Evolutionary conservation across 2,329 filamentous ascomycete species (phyloP).

Genomic region (Reticulascus tulasneorum): DNA sequence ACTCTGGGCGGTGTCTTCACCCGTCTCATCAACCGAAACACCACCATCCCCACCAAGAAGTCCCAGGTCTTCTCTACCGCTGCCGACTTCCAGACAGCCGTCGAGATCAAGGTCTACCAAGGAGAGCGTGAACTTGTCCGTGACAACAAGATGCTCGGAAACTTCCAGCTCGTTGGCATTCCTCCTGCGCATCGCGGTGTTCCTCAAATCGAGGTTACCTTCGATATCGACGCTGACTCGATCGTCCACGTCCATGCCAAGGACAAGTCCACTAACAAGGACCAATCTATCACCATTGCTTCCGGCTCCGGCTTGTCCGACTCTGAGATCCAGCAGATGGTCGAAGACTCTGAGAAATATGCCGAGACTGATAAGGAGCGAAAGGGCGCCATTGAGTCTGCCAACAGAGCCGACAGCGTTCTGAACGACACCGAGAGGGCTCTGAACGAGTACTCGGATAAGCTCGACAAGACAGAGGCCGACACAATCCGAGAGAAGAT

Average conservation of each 20-base stretch:
- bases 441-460: slow-evolving; percentile 92
- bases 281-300: slow-evolving; percentile 98
- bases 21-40: slow-evolving; percentile 97
- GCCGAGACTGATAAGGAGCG: slow-evolving; percentile 93
- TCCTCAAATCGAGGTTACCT: slow-evolving; percentile 95
- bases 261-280: slow-evolving; percentile 99
- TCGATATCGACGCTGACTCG: slow-evolving; percentile 97
- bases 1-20: slow-evolving; percentile 98
- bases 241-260: slow-evolving; percentile 98
- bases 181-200: slow-evolving; percentile 94
- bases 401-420: slow-evolving; percentile 95
- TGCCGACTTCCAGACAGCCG: slow-evolving; percentile 95
- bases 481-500: slow-evolving; percentile 96
- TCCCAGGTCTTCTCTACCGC: slow-evolving; percentile 97
- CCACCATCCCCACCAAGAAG: slow-evolving; percentile 98
- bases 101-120: slow-evolving; percentile 99
- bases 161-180: slow-evolving; percentile 99
- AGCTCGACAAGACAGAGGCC: slow-evolving; percentile 93
- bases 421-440: slow-evolving; percentile 98
- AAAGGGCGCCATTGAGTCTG: slow-evolving; percentile 90
- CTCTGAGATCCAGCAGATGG: slow-evolving; percentile 93
- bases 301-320: slow-evolving; percentile 97
- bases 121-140: slow-evolving; percentile 98
- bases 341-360: slow-evolving; percentile 96
- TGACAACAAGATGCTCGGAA: slow-evolving; percentile 97